These are phyloP conservation scores for Teratosphaeria pseudoeucalypti DNA, from an alignment of 2,329 filamentous ascomycete species.

Conservation along the genomic window DNA sequence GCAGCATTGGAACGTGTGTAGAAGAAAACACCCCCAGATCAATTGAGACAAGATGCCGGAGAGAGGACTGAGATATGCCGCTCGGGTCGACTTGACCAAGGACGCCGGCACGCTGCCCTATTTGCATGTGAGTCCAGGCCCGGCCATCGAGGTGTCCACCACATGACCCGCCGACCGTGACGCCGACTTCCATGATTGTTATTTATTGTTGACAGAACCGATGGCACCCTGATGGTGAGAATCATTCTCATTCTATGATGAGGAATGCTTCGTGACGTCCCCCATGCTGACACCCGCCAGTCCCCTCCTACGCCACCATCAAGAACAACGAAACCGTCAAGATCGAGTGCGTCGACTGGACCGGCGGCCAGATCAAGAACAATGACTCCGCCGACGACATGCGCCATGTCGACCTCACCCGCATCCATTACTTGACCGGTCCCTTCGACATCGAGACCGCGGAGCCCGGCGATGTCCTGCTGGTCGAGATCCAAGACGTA, in stretches of 20 bases:
- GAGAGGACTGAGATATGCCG: constrained; percentile 30
- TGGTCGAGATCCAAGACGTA: constrained; percentile 88
- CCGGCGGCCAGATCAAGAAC: constrained; percentile 69
- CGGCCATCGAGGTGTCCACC: constrained; percentile 2
- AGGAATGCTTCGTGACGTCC: too few species aligned
- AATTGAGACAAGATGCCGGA: background rate
- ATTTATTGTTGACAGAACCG: constrained; percentile 51
- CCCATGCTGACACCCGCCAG: constrained; percentile 33
- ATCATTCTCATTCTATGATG: too few species aligned
- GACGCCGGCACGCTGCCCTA: constrained; percentile 57
- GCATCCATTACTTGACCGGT: constrained; percentile 78
- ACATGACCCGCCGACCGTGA: constrained; percentile 4
- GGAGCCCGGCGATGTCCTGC: constrained; percentile 71
- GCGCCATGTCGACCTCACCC: constrained; percentile 71
- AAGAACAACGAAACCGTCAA: constrained; percentile 80
- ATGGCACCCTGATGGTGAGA: constrained; percentile 81
- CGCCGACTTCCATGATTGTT: background rate
- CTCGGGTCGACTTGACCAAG: constrained; percentile 63
- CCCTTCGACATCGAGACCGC: constrained; percentile 81
- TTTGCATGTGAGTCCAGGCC: constrained; percentile 10
- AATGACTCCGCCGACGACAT: constrained; percentile 85
- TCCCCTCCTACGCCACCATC: constrained; percentile 63
- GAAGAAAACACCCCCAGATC: too few species aligned
- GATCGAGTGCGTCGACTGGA: constrained; percentile 82
- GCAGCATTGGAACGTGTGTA: too few species aligned